Percentiles rank a stretch among this genome's conserved stretches.
phyloP scores from a whole-genome alignment of 768 basidiomycete genomes.

The Steccherinum ochraceum region DNA sequence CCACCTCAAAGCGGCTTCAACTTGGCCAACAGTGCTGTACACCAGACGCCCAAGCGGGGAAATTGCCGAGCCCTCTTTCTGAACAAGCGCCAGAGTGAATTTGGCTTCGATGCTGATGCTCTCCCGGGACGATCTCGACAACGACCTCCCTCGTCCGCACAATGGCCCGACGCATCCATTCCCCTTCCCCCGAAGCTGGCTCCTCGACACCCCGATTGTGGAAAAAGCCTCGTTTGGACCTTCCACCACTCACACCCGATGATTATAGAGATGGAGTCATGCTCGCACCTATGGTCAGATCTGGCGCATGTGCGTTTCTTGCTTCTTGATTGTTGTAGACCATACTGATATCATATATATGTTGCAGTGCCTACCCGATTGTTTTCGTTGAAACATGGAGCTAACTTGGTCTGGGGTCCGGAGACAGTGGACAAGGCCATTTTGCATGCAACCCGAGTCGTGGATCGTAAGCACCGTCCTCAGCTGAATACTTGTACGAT shows the following conservation, averaged over 20 bases:
- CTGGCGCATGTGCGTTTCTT: constrained; percentile 66
- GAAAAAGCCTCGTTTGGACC: constrained; percentile 50
- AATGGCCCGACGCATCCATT: constrained; percentile 51
- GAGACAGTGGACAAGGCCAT: constrained; percentile 97
- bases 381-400: constrained; percentile 87
- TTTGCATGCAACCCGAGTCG: constrained; percentile 71
- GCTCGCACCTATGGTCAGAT: constrained; percentile 98
- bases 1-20: no score
- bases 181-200: constrained; percentile 33
- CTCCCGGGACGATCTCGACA: neutral
- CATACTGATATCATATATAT: constrained; percentile 19
- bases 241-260: constrained; percentile 48
- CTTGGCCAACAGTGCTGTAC: no score
- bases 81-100: neutral
- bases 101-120: neutral
- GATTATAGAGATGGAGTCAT: constrained; percentile 88
- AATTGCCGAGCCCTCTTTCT: neutral
- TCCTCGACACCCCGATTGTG: constrained; percentile 30
- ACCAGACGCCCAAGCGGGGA: no score
- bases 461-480: constrained; percentile 64
- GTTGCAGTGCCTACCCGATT: constrained; percentile 74
- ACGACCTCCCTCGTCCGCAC: neutral
- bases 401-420: constrained; percentile 92
- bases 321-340: constrained; percentile 8
- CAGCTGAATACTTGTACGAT: no score